Conservation (phyloP, 441 rosid species). For the Erodium moschatum region DNA sequence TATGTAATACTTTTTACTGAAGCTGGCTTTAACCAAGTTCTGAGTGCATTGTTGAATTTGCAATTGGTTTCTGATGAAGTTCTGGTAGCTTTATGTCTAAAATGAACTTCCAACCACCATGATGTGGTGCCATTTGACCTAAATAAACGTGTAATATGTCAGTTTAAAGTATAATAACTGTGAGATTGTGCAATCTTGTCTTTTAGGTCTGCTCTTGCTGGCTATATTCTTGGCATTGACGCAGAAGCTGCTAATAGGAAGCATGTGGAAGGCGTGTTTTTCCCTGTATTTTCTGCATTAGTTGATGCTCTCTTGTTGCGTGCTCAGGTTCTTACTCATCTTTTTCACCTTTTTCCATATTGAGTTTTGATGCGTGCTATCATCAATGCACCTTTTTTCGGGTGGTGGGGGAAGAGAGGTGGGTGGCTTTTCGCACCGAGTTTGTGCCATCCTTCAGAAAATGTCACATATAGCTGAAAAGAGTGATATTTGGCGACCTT, state of each 20-base stretch:
- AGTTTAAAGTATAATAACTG: not conserved
- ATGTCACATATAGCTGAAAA: too few relatives aligned
- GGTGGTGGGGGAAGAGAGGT: not conserved
- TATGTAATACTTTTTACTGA: not conserved
- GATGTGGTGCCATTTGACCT: not conserved
- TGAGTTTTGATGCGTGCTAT: not conserved
- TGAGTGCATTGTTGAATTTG: not conserved
- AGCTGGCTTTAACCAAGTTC: not conserved
- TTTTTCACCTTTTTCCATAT: not conserved
- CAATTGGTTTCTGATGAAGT: not conserved
- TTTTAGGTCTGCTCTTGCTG: conserved; percentile 69
- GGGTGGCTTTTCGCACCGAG: too few relatives aligned
- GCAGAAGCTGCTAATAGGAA: conserved; percentile 36
- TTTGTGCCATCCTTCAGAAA: too few relatives aligned
- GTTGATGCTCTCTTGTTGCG: conserved; percentile 78
- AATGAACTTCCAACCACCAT: not conserved
- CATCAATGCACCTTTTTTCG: not conserved
- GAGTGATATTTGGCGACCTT: too few relatives aligned
- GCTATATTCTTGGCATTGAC: conserved; percentile 58
- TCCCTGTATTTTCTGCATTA: conserved; percentile 69
- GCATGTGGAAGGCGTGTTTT: conserved; percentile 50
- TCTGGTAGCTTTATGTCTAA: not conserved
- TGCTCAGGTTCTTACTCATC: conserved; percentile 57
- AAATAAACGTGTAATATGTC: not conserved
- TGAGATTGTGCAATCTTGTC: conserved; percentile 6